Evolutionary conservation across 2,329 filamentous ascomycete genomes (phyloP).

Genomic region (Trichoderma hamatum): DNA sequence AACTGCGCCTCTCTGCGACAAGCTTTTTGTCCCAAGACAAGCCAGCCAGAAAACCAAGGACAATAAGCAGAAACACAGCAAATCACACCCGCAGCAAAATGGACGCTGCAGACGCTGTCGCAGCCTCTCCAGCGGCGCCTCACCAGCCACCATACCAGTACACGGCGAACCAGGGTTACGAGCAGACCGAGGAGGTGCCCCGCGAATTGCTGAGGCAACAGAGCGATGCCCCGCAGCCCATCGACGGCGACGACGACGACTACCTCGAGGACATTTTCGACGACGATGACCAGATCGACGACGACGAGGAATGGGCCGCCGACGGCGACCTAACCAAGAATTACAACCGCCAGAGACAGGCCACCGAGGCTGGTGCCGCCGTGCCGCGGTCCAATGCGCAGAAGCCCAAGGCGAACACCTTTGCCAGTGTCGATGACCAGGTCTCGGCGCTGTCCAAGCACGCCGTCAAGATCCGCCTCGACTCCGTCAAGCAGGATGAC

Average conservation of each 20-base stretch:
- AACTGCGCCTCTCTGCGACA: not conserved
- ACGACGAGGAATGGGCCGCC: slow-evolving; percentile 65
- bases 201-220: slow-evolving; percentile 35
- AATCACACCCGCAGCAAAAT: slow-evolving; percentile 6
- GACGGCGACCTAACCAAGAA: slow-evolving; percentile 77
- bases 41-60: not conserved
- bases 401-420: slow-evolving; percentile 77
- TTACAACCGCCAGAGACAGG: slow-evolving; percentile 81
- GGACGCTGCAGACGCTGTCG: slow-evolving; percentile 23
- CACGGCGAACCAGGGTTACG: slow-evolving; percentile 49
- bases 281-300: slow-evolving; percentile 47
- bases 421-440: slow-evolving; percentile 81
- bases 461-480: slow-evolving; percentile 81
- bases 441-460: slow-evolving; percentile 82
- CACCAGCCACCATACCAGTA: slow-evolving; percentile 52
- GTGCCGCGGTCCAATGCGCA: slow-evolving; percentile 76
- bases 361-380: slow-evolving; percentile 45
- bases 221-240: slow-evolving; percentile 35
- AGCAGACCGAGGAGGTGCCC: slow-evolving; percentile 42
- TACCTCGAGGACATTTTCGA: slow-evolving; percentile 46
- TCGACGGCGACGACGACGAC: slow-evolving; percentile 38
- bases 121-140: slow-evolving; percentile 45
- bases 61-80: not conserved
- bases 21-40: not conserved
- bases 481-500: slow-evolving; percentile 58